Conservation (phyloP, 2,329 filamentous ascomycete genomes). For the Ilyonectria mors-panacis region DNA sequence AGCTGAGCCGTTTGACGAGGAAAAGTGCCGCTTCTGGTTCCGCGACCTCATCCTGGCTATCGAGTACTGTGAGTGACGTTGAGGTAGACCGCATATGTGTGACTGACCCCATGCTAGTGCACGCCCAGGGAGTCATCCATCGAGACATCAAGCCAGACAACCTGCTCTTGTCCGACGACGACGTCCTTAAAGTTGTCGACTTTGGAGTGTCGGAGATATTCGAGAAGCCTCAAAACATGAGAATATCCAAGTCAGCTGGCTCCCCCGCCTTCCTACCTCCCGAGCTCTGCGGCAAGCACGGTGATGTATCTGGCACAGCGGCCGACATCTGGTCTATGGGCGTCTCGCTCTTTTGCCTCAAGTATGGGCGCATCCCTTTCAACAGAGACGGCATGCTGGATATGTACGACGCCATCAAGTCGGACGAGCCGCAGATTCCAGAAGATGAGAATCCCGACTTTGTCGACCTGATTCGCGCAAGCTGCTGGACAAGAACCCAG, state of each 20-base stretch:
- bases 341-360: slow-evolving; percentile 91
- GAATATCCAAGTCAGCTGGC: slow-evolving; percentile 91
- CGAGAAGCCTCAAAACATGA: slow-evolving; percentile 87
- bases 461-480: slow-evolving; percentile 77
- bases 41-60: slow-evolving; percentile 95
- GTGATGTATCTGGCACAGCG: slow-evolving; percentile 88
- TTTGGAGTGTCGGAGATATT: slow-evolving; percentile 99
- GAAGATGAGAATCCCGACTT: slow-evolving; percentile 77
- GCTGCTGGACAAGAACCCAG: slow-evolving; percentile 88
- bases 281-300: slow-evolving; percentile 90
- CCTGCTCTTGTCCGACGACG: slow-evolving; percentile 87
- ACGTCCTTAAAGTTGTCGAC: slow-evolving; percentile 96
- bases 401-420: slow-evolving; percentile 89
- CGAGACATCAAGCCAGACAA: slow-evolving; percentile 99
- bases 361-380: slow-evolving; percentile 91
- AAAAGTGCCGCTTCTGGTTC: slow-evolving; percentile 91
- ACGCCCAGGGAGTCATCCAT: slow-evolving; percentile 94
- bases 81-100: background rate
- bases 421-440: slow-evolving; percentile 75
- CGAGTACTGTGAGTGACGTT: slow-evolving; percentile 80
- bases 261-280: slow-evolving; percentile 96
- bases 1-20: slow-evolving; percentile 85
- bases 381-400: slow-evolving; percentile 84
- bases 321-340: slow-evolving; percentile 99
- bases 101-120: slow-evolving; percentile 67